A percentile compares a stretch with the other conserved stretches of the same genome.
Conservation (phyloP, 2,329 filamentous ascomycete genomes). For the Sporothrix variecibatus region DNA sequence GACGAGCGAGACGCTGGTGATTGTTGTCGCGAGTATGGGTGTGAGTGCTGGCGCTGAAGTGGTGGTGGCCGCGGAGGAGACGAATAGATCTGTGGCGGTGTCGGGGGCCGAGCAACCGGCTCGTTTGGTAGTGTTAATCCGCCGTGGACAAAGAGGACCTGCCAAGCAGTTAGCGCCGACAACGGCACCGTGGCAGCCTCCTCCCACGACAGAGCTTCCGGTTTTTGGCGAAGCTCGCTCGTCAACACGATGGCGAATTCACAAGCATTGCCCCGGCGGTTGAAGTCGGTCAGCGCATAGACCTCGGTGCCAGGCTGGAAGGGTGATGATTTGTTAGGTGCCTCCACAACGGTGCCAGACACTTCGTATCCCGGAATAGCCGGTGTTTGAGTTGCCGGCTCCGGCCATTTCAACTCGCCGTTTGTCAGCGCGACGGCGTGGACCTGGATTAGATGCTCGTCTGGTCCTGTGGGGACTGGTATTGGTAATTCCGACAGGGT, state of each 20-base stretch:
- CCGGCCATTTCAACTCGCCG: slow-evolving; percentile 36
- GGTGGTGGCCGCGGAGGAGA: not conserved
- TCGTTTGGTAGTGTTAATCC: slow-evolving; percentile 25
- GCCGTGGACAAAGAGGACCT: slow-evolving; percentile 33
- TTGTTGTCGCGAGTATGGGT: slow-evolving; percentile 6
- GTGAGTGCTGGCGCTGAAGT: not conserved
- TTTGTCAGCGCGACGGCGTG: slow-evolving; percentile 37
- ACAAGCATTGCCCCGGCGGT: slow-evolving; percentile 32
- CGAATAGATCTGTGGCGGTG: not conserved
- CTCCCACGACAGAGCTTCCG: slow-evolving; percentile 33
- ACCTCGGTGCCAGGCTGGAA: slow-evolving; percentile 37
- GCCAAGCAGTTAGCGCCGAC: slow-evolving; percentile 33
- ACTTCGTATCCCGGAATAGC: slow-evolving; percentile 38
- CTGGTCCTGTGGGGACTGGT: slow-evolving; percentile 27
- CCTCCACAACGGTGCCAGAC: slow-evolving; percentile 35
- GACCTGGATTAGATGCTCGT: slow-evolving; percentile 37
- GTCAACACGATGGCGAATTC: slow-evolving; percentile 30
- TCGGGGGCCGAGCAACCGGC: not conserved
- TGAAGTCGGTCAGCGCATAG: slow-evolving; percentile 35
- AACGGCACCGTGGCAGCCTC: slow-evolving; percentile 34
- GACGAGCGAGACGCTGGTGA: not conserved
- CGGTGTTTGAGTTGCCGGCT: slow-evolving; percentile 15
- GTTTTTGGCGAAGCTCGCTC: slow-evolving; percentile 31
- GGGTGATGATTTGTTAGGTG: slow-evolving; percentile 32
- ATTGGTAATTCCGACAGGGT: slow-evolving; percentile 25